These are phyloP conservation scores for Arabidopsis suecica DNA, from an alignment of 345 rosid species.

Conservation along the genomic window DNA sequence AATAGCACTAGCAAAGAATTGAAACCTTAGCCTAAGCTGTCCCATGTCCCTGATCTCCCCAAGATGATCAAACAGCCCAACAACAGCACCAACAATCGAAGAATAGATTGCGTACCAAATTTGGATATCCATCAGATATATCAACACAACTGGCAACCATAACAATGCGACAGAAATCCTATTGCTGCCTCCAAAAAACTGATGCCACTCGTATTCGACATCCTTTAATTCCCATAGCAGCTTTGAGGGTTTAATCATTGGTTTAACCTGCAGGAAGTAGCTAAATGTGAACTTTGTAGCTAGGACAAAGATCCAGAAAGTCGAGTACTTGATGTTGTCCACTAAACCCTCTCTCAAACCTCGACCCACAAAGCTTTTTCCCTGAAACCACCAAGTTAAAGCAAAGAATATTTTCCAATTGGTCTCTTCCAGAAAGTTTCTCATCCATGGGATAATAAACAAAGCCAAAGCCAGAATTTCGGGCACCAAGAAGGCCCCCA, in stretches of 20 bases:
- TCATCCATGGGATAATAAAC: slow-evolving; percentile 85
- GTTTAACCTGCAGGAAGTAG: slow-evolving; percentile 85
- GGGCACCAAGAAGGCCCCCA: slow-evolving; percentile 66
- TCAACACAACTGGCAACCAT: slow-evolving; percentile 85
- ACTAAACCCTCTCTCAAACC: slow-evolving; percentile 86
- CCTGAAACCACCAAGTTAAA: slow-evolving; percentile 84
- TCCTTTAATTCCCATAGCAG: slow-evolving; percentile 48
- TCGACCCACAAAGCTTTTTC: slow-evolving; percentile 78
- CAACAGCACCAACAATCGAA: slow-evolving; percentile 81
- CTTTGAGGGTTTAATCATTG: slow-evolving; percentile 77
- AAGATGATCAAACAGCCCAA: slow-evolving; percentile 88
- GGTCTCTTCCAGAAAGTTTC: slow-evolving; percentile 87
- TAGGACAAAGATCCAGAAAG: slow-evolving; percentile 82
- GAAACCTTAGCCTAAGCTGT: slow-evolving; percentile 91
- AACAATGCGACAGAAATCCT: slow-evolving; percentile 76
- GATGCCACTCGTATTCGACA: slow-evolving; percentile 74
- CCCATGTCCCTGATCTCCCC: slow-evolving; percentile 93
- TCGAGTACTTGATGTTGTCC: slow-evolving; percentile 74
- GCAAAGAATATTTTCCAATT: slow-evolving; percentile 80
- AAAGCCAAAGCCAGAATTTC: slow-evolving; percentile 81
- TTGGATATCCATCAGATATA: slow-evolving; percentile 93
- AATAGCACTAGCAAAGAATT: slow-evolving; percentile 96
- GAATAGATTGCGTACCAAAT: slow-evolving; percentile 95
- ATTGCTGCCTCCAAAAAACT: slow-evolving; percentile 59
- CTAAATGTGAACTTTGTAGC: slow-evolving; percentile 85